Base-by-base conservation (phyloP, 352 stramenopile species). In the Pythium plurisporium region DNA sequence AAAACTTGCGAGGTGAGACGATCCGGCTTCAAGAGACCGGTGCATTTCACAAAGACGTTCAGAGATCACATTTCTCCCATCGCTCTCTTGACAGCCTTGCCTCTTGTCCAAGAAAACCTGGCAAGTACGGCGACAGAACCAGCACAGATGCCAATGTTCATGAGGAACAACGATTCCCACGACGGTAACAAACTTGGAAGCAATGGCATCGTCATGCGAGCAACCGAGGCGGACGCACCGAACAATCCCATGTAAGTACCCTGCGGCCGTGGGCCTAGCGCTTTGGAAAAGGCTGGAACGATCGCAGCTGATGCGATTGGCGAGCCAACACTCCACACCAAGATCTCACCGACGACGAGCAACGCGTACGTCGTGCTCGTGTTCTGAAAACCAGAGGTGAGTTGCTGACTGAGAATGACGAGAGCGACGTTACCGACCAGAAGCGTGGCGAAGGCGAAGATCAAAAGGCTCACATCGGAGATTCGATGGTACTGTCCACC, bases 271-370 rank as follows among this genome's bases (percentile, higher is more conserved):
- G 70, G 72, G 5, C 78, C 75, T 0, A 88, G 69, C 5, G 80
- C 62, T 52, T 85, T 86, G 0, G 76, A 86, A 48, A 88, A 86
- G 0, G 75, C 70, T 1, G 70, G 73, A 10, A 84, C 73, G 15
- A 82, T 66, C 15, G 86, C 76, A 7, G 78, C 74, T 0, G 73
- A 80, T 3, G 73, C 69, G 15, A 88, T 38, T 0, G 78, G 78
- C 51, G 72, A 86, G 6, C 78, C 78, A 44, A 88, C 62, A 22
- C 78, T 88, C 78, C 78, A 88, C 0, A 88, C 63, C 19, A 88
- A 71, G 7, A 86, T 57, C 27, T 86, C 71, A 4, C 69, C 69
- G 17, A 62, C 20, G 7, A 82, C 61, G 20, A 86, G 75, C 22
- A 72, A 45, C 26, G 69, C 42, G 19, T 75, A 77, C 47, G 17